Base-by-base conservation (phyloP, 2,329 filamentous ascomycete genomes). In the Calonectria hawksworthii region DNA sequence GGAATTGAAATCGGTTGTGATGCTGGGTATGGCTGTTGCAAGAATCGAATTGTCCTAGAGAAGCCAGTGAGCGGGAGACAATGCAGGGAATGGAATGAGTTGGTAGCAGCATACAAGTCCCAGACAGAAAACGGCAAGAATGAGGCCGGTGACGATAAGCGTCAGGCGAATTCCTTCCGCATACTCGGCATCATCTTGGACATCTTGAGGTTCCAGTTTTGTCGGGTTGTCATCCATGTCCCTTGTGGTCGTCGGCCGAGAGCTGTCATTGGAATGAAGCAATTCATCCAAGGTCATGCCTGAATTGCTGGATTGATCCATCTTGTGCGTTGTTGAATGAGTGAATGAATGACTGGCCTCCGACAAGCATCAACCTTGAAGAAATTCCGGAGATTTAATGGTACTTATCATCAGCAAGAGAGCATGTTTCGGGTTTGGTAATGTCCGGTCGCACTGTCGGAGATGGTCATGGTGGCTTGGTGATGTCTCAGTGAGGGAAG, bases 1-100 rank as follows among this genome's bases (percentile, higher is more conserved):
- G 13, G 56, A 65, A 44, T 36, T 18, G 38, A 70, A 70, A 7
- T 70, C 38, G 44, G 41, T 32, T 23, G 44, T 66, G n/a, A 66
- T 66, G 21, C n/a, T 32, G n/a, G 63, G 63, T 11, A 66, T 66
- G 41, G 63, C 28, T 11, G 63, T 66, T 7, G 63, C 63, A 28
- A 52, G 41, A 26, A 66, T 66, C 11, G 63, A 51, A 11, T 34
- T 34, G 26, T 66, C 63, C 63, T 52, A 30, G 11, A 14, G 2
- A 38, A 36, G n/a, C 21, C 14, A 2, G 23, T 61, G 2, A 61
- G 56, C 23, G 23, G 21, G n/a, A n/a, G n/a, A n/a, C n/a, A n/a
- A n/a, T n/a, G n/a, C n/a, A n/a, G n/a, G n/a, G n/a, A n/a, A n/a
- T n/a, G n/a, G n/a, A n/a, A n/a, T n/a, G n/a, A n/a, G n/a, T n/a